Base-by-base conservation (phyloP, 768 basidiomycete genomes). In the Hygrocybe coccinea region DNA sequence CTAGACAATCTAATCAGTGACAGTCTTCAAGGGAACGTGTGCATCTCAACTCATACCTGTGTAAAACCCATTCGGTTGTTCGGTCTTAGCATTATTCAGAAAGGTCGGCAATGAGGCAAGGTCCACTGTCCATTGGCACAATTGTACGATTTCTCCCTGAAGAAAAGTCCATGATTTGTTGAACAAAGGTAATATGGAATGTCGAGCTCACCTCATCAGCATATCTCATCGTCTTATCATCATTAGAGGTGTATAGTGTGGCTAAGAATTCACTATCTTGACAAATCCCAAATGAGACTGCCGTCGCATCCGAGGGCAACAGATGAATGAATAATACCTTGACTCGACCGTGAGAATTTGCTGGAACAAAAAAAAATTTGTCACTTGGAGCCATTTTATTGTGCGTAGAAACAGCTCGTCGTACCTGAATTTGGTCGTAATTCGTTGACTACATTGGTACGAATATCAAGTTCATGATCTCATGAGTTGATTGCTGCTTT, bases 81-180 rank as follows among this genome's bases (percentile, higher is more conserved):
- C 76, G 55, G 75, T 64, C 15, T 71, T 71, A 48, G 86, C 85
- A 60, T 86, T 85, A 58, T 84, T 81, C 65, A 81, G 85, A 75
- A 91, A 92, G 50, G 82, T 83, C 37, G 91, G 91, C 51, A 93
- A 71, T 21, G 85, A 78, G 39, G 82, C 81, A 50, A 93, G 76
- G 69, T 93, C 86, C 35, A 93, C 90, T 9, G 87, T 91, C 91
- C 91, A 93, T 71, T 87, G 85, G 74, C 88, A 90, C 46, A 90
- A 70, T 65, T 90, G 87, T 57, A 66, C 72, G 2, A 81, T 84
- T 63, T 87, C 87, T 24, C 87, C 87, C 55, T 56, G 29, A 44
- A 8, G 22, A 29, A n/a, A 11, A 17, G 36, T 5, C 5, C 8
- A 17, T 50, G 37, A 45, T 11, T n/a, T 29, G 2, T 8, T 43